phyloP scores from a whole-genome alignment of 2,329 filamentous ascomycete species.

The Blastomyces emzantsi region DNA sequence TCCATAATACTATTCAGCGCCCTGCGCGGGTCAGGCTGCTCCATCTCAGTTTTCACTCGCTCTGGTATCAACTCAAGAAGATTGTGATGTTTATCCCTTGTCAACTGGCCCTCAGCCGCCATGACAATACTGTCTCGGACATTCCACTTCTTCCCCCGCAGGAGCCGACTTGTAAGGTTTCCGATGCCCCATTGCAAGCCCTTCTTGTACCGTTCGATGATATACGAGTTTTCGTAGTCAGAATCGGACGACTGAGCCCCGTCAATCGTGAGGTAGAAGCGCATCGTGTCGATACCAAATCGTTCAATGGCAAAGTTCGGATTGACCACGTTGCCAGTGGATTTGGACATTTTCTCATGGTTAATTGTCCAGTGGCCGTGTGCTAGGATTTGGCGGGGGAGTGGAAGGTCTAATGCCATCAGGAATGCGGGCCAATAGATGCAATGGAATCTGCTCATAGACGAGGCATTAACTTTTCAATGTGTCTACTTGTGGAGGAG shows the following conservation, averaged over 20 bases:
- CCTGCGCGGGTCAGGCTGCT: conserved; percentile 51
- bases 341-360: conserved; percentile 92
- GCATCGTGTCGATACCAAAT: conserved; percentile 78
- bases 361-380: conserved; percentile 96
- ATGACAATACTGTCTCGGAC: conserved; percentile 50
- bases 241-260: conserved; percentile 70
- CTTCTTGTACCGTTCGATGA: conserved; percentile 71
- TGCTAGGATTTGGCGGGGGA: conserved; percentile 70
- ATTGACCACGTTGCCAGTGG: conserved; percentile 87
- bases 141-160: conserved; percentile 60
- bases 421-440: conserved; percentile 98
- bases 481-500: not conserved
- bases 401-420: conserved; percentile 71
- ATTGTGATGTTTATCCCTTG: conserved; percentile 30
- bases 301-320: conserved; percentile 84
- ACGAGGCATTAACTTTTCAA: not conserved
- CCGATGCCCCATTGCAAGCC: conserved; percentile 68
- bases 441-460: conserved; percentile 61
- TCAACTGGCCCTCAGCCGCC: conserved; percentile 24
- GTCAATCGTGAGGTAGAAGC: conserved; percentile 78
- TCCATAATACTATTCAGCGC: conserved; percentile 59
- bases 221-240: conserved; percentile 71
- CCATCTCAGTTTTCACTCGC: conserved; percentile 50
- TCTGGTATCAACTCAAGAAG: conserved; percentile 35
- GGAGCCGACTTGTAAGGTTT: conserved; percentile 66